Base-by-base conservation (phyloP, 306 rosid genomes). In the Citrullus colocynthis region DNA sequence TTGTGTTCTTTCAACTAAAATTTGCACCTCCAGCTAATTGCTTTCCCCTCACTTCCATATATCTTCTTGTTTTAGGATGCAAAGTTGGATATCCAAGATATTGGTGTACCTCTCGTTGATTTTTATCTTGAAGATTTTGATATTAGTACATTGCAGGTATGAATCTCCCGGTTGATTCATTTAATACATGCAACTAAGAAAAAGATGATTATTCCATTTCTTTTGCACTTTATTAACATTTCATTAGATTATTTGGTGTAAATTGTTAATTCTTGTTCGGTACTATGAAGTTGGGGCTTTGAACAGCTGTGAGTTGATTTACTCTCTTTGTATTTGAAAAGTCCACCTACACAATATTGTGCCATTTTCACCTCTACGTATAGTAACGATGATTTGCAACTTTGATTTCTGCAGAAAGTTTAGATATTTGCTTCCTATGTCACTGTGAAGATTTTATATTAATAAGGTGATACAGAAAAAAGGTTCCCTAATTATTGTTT, bases 111-210 rank as follows among this genome's bases (percentile, higher is more conserved):
- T 79, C 85, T 85, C 45, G 83, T 75, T 39, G 93, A 88, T 81
- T 82, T 85, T 83, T 79, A 90, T 78, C 83, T 84, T 30, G 88
- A 74, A 81, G 90, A 87, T 39, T 79, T 93, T 84, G 94, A 89
- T 84, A 77, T 88, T 67, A 78, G 75, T 78, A 76, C 91, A 30
- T 88, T 93, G 85, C 98, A 93, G 98, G 98, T 93, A 82, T 44
- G 71, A 71, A 75, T 81, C 45, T 59, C 14, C 20, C 24, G 6
- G 61, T 11, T n/a, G 30, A 20, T 28, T 21, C 34, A 49, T 42
- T 39, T 18, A 42, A 56, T n/a, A 3, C 51, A 5, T 75, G 62
- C 59, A 62, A 52, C 32, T 65, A 21, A 49, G 17, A 34, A 72
- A 17, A 2, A 55, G 54, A 49, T 36, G 48, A 32, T 77, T 60